Conservation (phyloP, 163 green algal species). For the Prototheca cutis region DNA sequence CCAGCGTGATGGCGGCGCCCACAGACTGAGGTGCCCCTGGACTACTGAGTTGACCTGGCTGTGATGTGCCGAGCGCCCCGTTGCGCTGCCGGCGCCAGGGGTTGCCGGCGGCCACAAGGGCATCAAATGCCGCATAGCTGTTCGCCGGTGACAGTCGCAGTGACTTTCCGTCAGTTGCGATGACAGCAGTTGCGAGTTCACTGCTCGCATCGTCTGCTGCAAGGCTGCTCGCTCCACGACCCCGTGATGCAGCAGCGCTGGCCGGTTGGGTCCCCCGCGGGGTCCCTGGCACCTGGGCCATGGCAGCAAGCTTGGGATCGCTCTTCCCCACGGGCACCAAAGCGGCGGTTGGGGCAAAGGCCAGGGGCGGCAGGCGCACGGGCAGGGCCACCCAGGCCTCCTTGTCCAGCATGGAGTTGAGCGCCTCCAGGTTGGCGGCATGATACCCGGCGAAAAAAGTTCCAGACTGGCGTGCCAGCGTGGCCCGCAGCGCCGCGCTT, state of each 20-base stretch:
- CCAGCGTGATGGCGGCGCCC: constrained; percentile 2
- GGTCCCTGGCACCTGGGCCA: too few species aligned
- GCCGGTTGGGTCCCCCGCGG: too few species aligned
- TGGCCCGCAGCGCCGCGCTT: constrained; percentile 25
- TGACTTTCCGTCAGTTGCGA: too few species aligned
- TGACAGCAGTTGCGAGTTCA: too few species aligned
- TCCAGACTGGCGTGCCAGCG: constrained; percentile 25
- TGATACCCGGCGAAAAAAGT: constrained; percentile 55
- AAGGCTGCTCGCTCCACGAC: too few species aligned
- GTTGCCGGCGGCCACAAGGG: constrained; percentile 25
- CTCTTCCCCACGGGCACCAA: neutral
- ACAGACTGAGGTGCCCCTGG: too few species aligned
- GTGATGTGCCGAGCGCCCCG: neutral
- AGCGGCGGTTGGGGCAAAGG: constrained; percentile 1
- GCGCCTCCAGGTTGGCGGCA: constrained; percentile 46
- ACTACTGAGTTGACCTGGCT: neutral
- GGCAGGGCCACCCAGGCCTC: constrained; percentile 43
- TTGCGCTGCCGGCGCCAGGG: constrained; percentile 20
- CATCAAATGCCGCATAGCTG: too few species aligned
- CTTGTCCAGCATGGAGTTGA: constrained; percentile 40
- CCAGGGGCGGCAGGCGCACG: constrained; percentile 23
- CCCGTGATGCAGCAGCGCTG: too few species aligned
- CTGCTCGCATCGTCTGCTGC: too few species aligned
- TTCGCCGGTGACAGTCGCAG: too few species aligned
- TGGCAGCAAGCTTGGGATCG: too few species aligned